Evolutionary conservation across 2,329 filamentous ascomycete species (phyloP), one percentile per base, ranked within the genome.

Genomic region (Aspergillus novoparasiticus): DNA sequence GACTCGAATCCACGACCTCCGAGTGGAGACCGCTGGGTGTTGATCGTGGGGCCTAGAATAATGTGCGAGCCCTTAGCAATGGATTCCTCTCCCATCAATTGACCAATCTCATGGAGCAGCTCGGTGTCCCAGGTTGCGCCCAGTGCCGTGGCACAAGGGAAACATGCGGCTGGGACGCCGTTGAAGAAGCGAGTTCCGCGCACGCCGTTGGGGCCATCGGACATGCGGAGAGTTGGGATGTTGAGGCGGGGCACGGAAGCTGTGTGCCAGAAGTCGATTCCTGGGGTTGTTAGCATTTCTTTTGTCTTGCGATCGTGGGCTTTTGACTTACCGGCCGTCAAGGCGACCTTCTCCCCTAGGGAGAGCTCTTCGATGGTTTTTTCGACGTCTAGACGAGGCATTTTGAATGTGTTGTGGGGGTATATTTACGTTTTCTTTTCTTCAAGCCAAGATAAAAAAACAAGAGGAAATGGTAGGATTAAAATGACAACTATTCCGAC

Each of bases 1-100:
- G 91, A 93, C 77, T 96, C 92, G 69, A 95, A 96, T 67, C 93
- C 93, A 64, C 92, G 85, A 21, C 92, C 92, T n/a, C 92, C 92
- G 0, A 95, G 83, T 0, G 92, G 92, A 57, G 91, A 91, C 19
- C 92, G 86, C 71, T 95, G 92, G 82, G 93, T 89, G 79, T 92
- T 93, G 39, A 93, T 88, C 0, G 91, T 94, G 2, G 91, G 91
- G 0, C 89, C 91, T 10, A 94, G 83, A 5, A 94, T 82, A 39
- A 94, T 85, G 64, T 93, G 85, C 32, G 90, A 89, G 6, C 90
- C 90, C 71, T 91, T 89, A 21, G 90, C 90, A 70, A 88, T 90
- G 28, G 85, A 83, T 76, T 95, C 91, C 14, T 88, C 82, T 14
- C 88, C 91, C 63, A 94, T 85, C 67, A 92, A 85, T 61, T 86